phyloP scores from a whole-genome alignment of 306 rosid species.

The Carpinus fangiana region DNA sequence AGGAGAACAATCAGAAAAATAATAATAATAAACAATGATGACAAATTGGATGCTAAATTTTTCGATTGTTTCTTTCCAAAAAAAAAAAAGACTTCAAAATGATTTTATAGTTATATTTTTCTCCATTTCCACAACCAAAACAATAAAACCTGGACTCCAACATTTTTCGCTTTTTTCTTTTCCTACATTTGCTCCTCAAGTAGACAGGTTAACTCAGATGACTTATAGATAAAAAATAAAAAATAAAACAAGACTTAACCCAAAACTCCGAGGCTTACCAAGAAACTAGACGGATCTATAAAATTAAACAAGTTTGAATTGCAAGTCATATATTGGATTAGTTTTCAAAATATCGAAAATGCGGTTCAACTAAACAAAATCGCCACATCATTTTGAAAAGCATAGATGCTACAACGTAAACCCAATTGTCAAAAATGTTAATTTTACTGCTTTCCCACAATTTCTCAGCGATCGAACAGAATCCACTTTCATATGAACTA shows the following conservation, averaged over 20 bases:
- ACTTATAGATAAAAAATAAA: neutral
- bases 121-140: neutral
- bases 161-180: neutral
- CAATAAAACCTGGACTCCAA: neutral
- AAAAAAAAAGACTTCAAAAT: neutral
- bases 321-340: neutral
- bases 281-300: neutral
- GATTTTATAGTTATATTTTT: neutral
- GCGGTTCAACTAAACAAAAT: neutral
- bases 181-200: constrained; percentile 3
- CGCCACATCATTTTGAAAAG: neutral
- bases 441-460: neutral
- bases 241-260: neutral
- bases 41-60: neutral
- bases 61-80: neutral
- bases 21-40: too few relatives aligned
- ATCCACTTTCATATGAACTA: neutral
- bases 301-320: neutral
- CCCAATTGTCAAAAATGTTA: neutral
- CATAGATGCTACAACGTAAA: neutral
- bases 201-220: neutral
- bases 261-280: neutral
- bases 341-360: neutral
- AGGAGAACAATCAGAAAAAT: neutral
- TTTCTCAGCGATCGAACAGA: neutral